These are phyloP conservation scores for Taphrina pruni DNA, from an alignment of 1,139 yeast genomes.

Conservation along the genomic window DNA sequence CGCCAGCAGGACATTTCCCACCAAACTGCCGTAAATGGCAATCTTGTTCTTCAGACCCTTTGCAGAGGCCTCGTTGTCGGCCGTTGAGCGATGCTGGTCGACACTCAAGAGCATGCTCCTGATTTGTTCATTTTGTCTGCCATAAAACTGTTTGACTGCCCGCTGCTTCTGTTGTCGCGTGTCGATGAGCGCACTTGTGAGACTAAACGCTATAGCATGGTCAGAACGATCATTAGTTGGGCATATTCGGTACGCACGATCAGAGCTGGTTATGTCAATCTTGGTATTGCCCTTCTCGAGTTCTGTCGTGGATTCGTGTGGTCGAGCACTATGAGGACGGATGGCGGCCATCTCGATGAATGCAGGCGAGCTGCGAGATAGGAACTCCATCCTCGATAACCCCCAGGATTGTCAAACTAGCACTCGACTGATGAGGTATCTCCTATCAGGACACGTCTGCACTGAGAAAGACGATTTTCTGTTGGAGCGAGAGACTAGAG, in stretches of 20 bases:
- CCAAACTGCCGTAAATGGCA: slow-evolving; percentile 45
- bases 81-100: slow-evolving; percentile 44
- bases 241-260: slow-evolving; percentile 3
- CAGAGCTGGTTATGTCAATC: slow-evolving; percentile 21
- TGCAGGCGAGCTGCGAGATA: slow-evolving; percentile 29
- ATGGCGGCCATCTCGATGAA: slow-evolving; percentile 34
- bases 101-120: slow-evolving; percentile 44
- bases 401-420: neutral
- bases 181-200: slow-evolving; percentile 23
- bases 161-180: slow-evolving; percentile 7
- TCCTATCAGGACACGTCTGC: neutral
- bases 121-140: slow-evolving; percentile 45
- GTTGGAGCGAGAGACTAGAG: too few relatives aligned
- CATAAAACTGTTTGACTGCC: slow-evolving; percentile 42
- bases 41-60: slow-evolving; percentile 37
- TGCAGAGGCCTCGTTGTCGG: slow-evolving; percentile 37
- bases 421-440: too few relatives aligned
- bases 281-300: slow-evolving; percentile 17
- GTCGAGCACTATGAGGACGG: slow-evolving; percentile 33
- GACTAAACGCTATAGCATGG: slow-evolving; percentile 12
- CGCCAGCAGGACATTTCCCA: slow-evolving; percentile 44
- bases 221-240: slow-evolving; percentile 1
- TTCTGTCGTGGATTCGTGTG: slow-evolving; percentile 3
- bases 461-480: neutral
- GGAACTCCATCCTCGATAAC: slow-evolving; percentile 11